Evolutionary conservation across 208 protist genomes (phyloP).

Genomic region (Herpetomonas tarakana): DNA sequence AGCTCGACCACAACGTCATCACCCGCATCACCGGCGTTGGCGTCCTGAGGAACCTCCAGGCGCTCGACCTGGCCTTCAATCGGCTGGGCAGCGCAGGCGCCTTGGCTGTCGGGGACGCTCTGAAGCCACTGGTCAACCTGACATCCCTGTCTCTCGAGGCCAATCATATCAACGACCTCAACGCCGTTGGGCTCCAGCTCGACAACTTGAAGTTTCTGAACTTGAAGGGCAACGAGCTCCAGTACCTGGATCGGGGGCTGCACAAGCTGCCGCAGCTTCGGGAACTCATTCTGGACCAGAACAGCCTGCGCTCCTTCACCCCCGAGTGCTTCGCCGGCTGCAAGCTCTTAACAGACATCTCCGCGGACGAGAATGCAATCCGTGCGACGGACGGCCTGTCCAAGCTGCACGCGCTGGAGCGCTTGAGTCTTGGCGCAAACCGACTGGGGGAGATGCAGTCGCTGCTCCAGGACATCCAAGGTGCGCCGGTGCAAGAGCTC

Average conservation of each 20-base stretch:
- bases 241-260: constrained; percentile 74
- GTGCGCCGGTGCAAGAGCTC: constrained; percentile 24
- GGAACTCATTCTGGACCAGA: constrained; percentile 90
- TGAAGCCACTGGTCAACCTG: constrained; percentile 43
- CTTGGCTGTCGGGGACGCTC: constrained; percentile 35
- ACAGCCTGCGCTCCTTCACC: constrained; percentile 72
- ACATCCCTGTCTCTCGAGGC: constrained; percentile 86
- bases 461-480: constrained; percentile 41
- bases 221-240: constrained; percentile 85
- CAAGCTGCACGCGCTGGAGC: constrained; percentile 34
- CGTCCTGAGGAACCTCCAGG: constrained; percentile 43
- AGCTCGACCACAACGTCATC: constrained; percentile 84
- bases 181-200: constrained; percentile 40
- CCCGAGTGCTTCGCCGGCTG: constrained; percentile 49
- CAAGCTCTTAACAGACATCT: constrained; percentile 58
- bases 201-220: constrained; percentile 82
- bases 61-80: constrained; percentile 86
- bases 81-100: constrained; percentile 34
- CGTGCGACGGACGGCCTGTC: constrained; percentile 60
- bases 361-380: constrained; percentile 76
- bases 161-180: constrained; percentile 76
- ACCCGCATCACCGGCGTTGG: constrained; percentile 45
- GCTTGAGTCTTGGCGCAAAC: constrained; percentile 64
- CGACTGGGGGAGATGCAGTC: constrained; percentile 56
- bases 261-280: constrained; percentile 68